Conservation (phyloP, 148 eudicot genomes). For the Gaultheria prostrata region DNA sequence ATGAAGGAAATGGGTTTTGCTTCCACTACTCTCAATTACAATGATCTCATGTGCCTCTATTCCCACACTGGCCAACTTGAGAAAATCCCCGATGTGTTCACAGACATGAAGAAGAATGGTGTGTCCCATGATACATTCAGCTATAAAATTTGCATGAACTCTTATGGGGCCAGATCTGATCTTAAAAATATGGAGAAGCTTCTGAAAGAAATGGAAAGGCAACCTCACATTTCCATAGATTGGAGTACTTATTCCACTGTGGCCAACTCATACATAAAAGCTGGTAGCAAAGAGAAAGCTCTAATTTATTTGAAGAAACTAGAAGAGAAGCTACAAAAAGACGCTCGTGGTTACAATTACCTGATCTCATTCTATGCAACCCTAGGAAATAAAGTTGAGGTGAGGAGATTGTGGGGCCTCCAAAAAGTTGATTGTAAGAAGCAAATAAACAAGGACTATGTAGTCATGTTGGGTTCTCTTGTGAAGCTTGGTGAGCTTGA, state of each 20-base stretch:
- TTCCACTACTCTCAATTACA: conserved; percentile 37
- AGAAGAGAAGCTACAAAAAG: conserved; percentile 26
- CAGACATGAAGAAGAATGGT: conserved; percentile 43
- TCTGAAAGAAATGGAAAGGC: conserved; percentile 37
- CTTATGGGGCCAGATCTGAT: conserved; percentile 38
- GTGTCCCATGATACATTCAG: conserved; percentile 36
- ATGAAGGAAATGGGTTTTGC: conserved; percentile 50
- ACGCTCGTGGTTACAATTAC: conserved; percentile 33
- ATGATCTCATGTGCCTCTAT: conserved; percentile 48
- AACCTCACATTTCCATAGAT: conserved; percentile 37
- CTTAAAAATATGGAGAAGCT: conserved; percentile 35
- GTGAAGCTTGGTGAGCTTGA: conserved; percentile 45
- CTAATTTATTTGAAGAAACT: conserved; percentile 37
- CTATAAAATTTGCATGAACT: conserved; percentile 45
- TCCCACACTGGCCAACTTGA: conserved; percentile 32
- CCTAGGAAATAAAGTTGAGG: conserved; percentile 36
- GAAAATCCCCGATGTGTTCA: conserved; percentile 35
- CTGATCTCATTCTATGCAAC: conserved; percentile 47
- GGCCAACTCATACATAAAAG: conserved; percentile 37
- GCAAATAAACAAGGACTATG: conserved; percentile 45
- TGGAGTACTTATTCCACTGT: conserved; percentile 40
- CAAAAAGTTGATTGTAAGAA: conserved; percentile 32
- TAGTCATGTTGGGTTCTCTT: conserved; percentile 39
- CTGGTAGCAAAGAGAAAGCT: conserved; percentile 39
- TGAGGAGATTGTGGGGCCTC: conserved; percentile 46